phyloP scores from a whole-genome alignment of 768 basidiomycete genomes.

The Atractiella rhizophila region DNA sequence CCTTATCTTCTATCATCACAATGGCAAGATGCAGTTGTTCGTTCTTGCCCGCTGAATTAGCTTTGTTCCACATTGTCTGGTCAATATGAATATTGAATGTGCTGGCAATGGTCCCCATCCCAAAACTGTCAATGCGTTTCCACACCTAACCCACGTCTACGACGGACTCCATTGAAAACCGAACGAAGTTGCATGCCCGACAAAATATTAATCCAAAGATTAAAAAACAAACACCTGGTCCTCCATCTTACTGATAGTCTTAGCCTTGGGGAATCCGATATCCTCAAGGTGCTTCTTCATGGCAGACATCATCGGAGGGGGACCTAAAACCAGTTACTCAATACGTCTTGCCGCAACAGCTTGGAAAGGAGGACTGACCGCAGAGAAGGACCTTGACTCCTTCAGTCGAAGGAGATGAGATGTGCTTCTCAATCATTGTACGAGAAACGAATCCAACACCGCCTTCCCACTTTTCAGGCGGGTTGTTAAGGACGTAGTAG shows the following conservation, averaged over 20 bases:
- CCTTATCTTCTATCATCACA: too few relatives aligned
- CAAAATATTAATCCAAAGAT: not conserved
- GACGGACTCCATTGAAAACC: too few relatives aligned
- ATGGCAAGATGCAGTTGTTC: too few relatives aligned
- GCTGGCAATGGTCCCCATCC: too few relatives aligned
- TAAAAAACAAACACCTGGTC: conserved; percentile 11
- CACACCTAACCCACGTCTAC: too few relatives aligned
- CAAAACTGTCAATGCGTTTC: too few relatives aligned
- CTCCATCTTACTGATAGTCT: conserved; percentile 72
- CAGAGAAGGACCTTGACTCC: conserved; percentile 69
- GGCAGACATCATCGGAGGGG: conserved; percentile 50
- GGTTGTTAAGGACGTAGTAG: conserved; percentile 82
- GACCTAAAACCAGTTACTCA: conserved; percentile 25
- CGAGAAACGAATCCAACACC: conserved; percentile 81
- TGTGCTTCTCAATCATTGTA: conserved; percentile 59
- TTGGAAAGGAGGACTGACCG: conserved; percentile 26
- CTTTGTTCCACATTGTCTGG: too few relatives aligned
- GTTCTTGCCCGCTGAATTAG: too few relatives aligned
- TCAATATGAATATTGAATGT: too few relatives aligned
- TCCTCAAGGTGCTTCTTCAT: conserved; percentile 78
- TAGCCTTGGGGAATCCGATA: conserved; percentile 63
- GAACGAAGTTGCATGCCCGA: not conserved
- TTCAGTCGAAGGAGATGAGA: conserved; percentile 33
- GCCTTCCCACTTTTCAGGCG: conserved; percentile 56
- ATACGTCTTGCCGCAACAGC: not conserved